Evolutionary conservation across 208 protist genomes (phyloP).

Genomic region (Crithidia bombi): DNA sequence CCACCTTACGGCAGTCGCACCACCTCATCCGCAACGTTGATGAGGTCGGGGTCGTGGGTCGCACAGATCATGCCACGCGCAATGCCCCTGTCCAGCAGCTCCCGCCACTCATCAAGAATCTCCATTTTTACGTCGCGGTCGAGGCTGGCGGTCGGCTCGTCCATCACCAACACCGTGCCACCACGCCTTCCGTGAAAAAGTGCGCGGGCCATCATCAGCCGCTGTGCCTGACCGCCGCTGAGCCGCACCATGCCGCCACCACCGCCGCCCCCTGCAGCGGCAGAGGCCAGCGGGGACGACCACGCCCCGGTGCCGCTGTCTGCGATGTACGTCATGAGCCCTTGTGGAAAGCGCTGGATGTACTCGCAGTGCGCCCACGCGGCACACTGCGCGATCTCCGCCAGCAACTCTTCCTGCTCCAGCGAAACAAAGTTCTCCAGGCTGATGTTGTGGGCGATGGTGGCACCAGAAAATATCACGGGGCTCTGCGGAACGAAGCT

Average conservation of each 20-base stretch:
- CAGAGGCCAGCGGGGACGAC: constrained; percentile 22
- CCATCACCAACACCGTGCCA: constrained; percentile 72
- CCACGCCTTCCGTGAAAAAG: constrained; percentile 54
- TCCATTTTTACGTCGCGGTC: constrained; percentile 52
- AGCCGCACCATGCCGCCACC: constrained; percentile 55
- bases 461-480: constrained; percentile 65
- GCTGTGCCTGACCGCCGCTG: constrained; percentile 72
- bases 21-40: constrained; percentile 61
- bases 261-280: constrained; percentile 14
- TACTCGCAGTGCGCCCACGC: constrained; percentile 64
- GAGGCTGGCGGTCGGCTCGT: constrained; percentile 77
- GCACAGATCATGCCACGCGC: constrained; percentile 62
- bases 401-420: constrained; percentile 43
- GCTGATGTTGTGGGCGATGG: constrained; percentile 84
- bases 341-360: constrained; percentile 64
- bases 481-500: constrained; percentile 76
- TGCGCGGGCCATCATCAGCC: constrained; percentile 80
- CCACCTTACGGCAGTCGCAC: constrained; percentile 40
- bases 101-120: constrained; percentile 52
- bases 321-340: constrained; percentile 60
- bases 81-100: constrained; percentile 43
- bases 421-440: constrained; percentile 61
- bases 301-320: constrained; percentile 35
- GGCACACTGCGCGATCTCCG: constrained; percentile 40
- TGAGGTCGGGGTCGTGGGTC: constrained; percentile 67